Evolutionary conservation across 1,284 basidiomycete genomes (phyloP).

Genomic region (Takashimella tepidaria): DNA sequence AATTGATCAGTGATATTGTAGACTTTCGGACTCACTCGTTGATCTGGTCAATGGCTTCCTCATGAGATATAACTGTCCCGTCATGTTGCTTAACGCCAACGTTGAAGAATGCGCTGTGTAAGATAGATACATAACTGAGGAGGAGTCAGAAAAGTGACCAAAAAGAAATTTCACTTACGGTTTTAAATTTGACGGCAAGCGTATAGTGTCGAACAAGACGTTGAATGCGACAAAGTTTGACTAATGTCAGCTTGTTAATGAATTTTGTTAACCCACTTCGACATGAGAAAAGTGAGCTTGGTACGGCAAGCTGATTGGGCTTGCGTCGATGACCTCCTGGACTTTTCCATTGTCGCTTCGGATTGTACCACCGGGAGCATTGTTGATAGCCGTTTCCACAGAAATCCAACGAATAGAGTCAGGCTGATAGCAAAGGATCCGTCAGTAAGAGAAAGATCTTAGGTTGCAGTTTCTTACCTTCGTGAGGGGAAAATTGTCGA

Average conservation of each 20-base stretch:
- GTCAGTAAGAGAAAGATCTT: too few relatives aligned
- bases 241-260: slow-evolving; percentile 44
- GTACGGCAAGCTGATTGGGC: slow-evolving; percentile 69
- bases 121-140: slow-evolving; percentile 71
- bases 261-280: slow-evolving; percentile 52
- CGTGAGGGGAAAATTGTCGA: slow-evolving; percentile 81
- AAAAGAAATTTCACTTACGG: slow-evolving; percentile 58
- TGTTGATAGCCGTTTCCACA: slow-evolving; percentile 60
- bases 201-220: slow-evolving; percentile 69
- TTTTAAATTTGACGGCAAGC: slow-evolving; percentile 65
- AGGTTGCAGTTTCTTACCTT: too few relatives aligned
- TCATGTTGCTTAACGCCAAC: slow-evolving; percentile 67
- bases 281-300: slow-evolving; percentile 89
- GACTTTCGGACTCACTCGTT: slow-evolving; percentile 54
- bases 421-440: slow-evolving; percentile 51
- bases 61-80: slow-evolving; percentile 71
- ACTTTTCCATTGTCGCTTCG: slow-evolving; percentile 46
- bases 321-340: slow-evolving; percentile 63
- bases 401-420: slow-evolving; percentile 91
- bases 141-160: background rate
- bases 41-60: slow-evolving; percentile 84
- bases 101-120: slow-evolving; percentile 82
- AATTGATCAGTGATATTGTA: background rate
- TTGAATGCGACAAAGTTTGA: slow-evolving; percentile 87
- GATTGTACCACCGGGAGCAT: slow-evolving; percentile 23